These are phyloP conservation scores for Candida dubliniensis DNA, from an alignment of 1,139 yeast genomes.

Conservation along the genomic window DNA sequence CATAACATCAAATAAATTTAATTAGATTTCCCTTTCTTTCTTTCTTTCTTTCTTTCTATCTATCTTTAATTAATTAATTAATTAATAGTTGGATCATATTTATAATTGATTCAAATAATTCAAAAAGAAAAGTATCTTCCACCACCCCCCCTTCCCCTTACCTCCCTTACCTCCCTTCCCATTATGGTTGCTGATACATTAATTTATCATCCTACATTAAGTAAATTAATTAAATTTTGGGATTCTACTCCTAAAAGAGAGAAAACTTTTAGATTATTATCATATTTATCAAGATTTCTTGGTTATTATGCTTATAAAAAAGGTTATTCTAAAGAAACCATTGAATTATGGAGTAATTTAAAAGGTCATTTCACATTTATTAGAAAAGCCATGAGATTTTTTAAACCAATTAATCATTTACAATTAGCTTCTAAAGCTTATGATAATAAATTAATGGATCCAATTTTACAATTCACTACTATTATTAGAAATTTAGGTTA, in stretches of 20 bases:
- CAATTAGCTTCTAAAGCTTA: constrained; percentile 67
- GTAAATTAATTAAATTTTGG: constrained; percentile 61
- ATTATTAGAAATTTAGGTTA: constrained; percentile 70
- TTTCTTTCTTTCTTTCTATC: neutral
- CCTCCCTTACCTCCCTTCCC: neutral
- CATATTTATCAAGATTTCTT: constrained; percentile 76
- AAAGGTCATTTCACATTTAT: constrained; percentile 64
- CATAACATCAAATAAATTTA: too few relatives aligned
- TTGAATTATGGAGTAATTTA: constrained; percentile 51
- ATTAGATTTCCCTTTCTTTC: neutral
- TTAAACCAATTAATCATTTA: constrained; percentile 78
- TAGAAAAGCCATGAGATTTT: constrained; percentile 81
- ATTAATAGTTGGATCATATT: too few relatives aligned
- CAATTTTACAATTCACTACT: constrained; percentile 56
- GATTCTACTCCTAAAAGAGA: constrained; percentile 68
- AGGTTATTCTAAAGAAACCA: constrained; percentile 54
- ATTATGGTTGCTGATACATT: constrained; percentile 66
- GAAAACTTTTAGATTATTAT: constrained; percentile 76
- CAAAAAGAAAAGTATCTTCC: too few relatives aligned
- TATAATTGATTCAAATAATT: too few relatives aligned
- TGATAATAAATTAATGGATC: constrained; percentile 73
- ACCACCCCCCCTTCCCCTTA: too few relatives aligned
- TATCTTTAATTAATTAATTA: too few relatives aligned
- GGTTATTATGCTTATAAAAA: constrained; percentile 61
- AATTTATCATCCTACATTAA: constrained; percentile 72